A percentile compares a stretch with the other conserved stretches of the same genome.
These are phyloP conservation scores for Pseudopyrenochaeta lycopersici DNA, from an alignment of 2,329 filamentous ascomycete genomes.

Conservation along the genomic window DNA sequence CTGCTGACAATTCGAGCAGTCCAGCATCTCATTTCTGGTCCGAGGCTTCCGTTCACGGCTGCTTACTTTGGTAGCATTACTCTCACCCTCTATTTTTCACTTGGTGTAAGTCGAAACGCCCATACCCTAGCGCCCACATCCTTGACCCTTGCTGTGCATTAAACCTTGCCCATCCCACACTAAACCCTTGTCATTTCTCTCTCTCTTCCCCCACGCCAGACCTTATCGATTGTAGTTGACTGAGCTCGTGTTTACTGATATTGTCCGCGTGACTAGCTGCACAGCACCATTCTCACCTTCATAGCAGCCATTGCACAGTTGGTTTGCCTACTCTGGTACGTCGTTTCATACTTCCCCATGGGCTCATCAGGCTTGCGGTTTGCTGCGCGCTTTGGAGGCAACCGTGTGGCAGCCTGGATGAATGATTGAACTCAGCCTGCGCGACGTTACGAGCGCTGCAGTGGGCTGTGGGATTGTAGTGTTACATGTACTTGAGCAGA, in stretches of 20 bases:
- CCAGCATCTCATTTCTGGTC: slow-evolving; percentile 82
- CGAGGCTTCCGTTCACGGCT: slow-evolving; percentile 89
- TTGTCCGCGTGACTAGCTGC: slow-evolving; percentile 62
- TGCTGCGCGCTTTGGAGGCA: slow-evolving; percentile 84
- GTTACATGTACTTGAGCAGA: slow-evolving; percentile 19
- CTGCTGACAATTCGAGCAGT: slow-evolving; percentile 50
- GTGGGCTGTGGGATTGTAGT: slow-evolving; percentile 22
- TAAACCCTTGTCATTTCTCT: slow-evolving; percentile 26
- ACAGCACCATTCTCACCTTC: slow-evolving; percentile 84
- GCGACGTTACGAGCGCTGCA: slow-evolving; percentile 11
- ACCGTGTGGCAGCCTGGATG: slow-evolving; percentile 88
- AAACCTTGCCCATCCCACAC: slow-evolving; percentile 38
- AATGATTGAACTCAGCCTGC: slow-evolving; percentile 63
- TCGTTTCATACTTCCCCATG: slow-evolving; percentile 98
- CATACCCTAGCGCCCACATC: slow-evolving; percentile 13
- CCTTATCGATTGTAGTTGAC: slow-evolving; percentile 42
- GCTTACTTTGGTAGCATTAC: slow-evolving; percentile 94
- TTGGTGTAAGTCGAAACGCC: slow-evolving; percentile 77
- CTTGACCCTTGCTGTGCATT: slow-evolving; percentile 20
- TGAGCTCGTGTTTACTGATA: slow-evolving; percentile 45
- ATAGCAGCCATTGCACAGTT: slow-evolving; percentile 86
- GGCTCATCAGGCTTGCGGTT: slow-evolving; percentile 87
- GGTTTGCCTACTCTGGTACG: slow-evolving; percentile 86
- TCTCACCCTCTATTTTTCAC: slow-evolving; percentile 88
- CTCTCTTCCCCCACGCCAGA: slow-evolving; percentile 29